Conservation (phyloP, 441 rosid species). For the Arabidopsis lyrata region DNA sequence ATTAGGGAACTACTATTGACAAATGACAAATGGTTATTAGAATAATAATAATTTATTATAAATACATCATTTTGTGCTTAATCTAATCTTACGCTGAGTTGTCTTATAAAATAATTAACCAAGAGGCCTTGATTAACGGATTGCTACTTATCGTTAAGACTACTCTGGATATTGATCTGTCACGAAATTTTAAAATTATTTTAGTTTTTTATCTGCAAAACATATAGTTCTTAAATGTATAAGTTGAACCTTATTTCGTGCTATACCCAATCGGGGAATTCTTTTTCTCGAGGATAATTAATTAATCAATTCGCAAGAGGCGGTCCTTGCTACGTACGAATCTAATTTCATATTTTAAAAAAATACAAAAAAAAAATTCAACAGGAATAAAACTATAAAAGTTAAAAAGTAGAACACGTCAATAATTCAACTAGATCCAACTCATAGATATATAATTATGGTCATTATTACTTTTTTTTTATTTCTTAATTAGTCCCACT, state of each 20-base stretch:
- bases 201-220: background rate
- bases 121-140: conserved; percentile 35
- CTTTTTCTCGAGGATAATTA: background rate
- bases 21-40: conserved; percentile 23
- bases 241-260: conserved; percentile 36
- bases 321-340: conserved; percentile 20
- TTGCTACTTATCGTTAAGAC: conserved; percentile 26
- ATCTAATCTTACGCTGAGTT: conserved; percentile 35
- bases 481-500: conserved; percentile 28
- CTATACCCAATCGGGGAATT: conserved; percentile 23
- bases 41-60: conserved; percentile 3
- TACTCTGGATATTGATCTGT: conserved; percentile 34
- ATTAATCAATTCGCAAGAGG: conserved; percentile 19
- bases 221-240: conserved; percentile 28
- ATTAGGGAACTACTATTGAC: conserved; percentile 18
- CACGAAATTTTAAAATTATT: background rate
- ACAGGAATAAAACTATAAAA: background rate
- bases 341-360: background rate
- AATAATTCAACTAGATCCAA: conserved; percentile 34
- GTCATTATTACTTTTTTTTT: conserved; percentile 3
- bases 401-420: conserved; percentile 11
- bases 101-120: conserved; percentile 25
- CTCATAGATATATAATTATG: conserved; percentile 24
- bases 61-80: conserved; percentile 22
- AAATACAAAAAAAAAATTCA: background rate